Evolutionary conservation across 2,329 filamentous ascomycete genomes (phyloP).

Genomic region (Botrytis medusae): DNA sequence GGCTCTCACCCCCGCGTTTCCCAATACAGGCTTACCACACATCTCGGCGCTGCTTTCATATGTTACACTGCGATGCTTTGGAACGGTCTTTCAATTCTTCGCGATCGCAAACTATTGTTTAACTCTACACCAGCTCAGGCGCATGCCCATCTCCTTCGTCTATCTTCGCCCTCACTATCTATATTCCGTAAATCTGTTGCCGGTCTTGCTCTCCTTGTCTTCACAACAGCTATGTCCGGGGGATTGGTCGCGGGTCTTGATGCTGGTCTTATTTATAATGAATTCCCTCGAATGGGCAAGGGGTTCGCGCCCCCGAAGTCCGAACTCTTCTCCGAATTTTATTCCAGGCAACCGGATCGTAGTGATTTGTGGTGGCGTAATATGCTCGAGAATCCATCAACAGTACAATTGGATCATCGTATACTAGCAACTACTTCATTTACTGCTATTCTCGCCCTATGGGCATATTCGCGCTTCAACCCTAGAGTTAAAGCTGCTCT

Average conservation of each 20-base stretch:
- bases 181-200: constrained; percentile 72
- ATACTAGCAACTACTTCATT: constrained; percentile 90
- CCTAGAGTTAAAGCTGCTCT: constrained; percentile 56
- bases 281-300: constrained; percentile 93
- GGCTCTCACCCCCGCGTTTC: constrained; percentile 89
- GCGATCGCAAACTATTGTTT: constrained; percentile 66
- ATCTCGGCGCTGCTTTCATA: constrained; percentile 85
- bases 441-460: constrained; percentile 74
- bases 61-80: constrained; percentile 95
- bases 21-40: constrained; percentile 88
- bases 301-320: constrained; percentile 76
- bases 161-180: constrained; percentile 67
- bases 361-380: constrained; percentile 96
- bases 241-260: constrained; percentile 92
- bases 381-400: constrained; percentile 92
- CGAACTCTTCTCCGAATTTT: constrained; percentile 84
- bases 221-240: constrained; percentile 89
- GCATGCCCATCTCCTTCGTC: constrained; percentile 56
- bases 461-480: constrained; percentile 73
- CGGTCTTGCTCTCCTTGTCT: constrained; percentile 73
- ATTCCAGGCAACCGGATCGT: constrained; percentile 73
- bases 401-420: constrained; percentile 94
- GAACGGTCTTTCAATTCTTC: constrained; percentile 81
- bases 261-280: constrained; percentile 96
- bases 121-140: constrained; percentile 61